Base-by-base conservation (phyloP, 2,329 filamentous ascomycete species). In the Fusarium sp. region DNA sequence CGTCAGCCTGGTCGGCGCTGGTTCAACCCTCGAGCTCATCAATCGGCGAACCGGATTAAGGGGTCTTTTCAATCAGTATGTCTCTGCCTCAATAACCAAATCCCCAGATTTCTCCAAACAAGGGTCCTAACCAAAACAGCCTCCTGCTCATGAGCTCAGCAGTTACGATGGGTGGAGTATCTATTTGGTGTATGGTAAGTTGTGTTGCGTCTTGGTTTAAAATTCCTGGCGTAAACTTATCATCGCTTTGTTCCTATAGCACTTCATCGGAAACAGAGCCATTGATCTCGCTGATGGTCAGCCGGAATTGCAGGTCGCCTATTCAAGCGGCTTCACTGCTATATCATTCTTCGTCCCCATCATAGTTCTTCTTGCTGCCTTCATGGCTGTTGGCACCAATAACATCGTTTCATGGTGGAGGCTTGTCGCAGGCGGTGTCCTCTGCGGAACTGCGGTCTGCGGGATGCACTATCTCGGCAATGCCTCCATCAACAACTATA, bases 381-480 rank as follows among this genome's bases (percentile, higher is more conserved):
- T 97, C 77, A 86, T 91, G 65, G 86, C 90, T 38, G 89, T 92
- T 47, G 93, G 90, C 10, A 86, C 87, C 33, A 87, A 87, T 74
- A 88, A 88, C 69, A 83, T 80, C 33, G 85, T 91, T 18, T 87
- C 86, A 22, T 88, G 88, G 81, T 81, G 86, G 80, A 87, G 90
- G 47, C 86, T 93, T 15, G 77, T 86, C 12, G 77, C 89, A 9
- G 91, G 92, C 13, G 93, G 94, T 11, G 77, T 89, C 3, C 85
- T 95, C 46, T 92, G 92, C 4, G 94, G 94, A 18, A 85, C 90
- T 9, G 91, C 93, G 27, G 91, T 96, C 54, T 94, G 92, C 66
- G 92, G 92, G 36, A 96, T 97, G 94, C 93, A 97, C 80, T 97
- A 96, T 76, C 84, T 95, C 22, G 93, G 93, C n/a, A 94, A 97